phyloP scores from a whole-genome alignment of 306 rosid genomes.

The Acacia crassicarpa region DNA sequence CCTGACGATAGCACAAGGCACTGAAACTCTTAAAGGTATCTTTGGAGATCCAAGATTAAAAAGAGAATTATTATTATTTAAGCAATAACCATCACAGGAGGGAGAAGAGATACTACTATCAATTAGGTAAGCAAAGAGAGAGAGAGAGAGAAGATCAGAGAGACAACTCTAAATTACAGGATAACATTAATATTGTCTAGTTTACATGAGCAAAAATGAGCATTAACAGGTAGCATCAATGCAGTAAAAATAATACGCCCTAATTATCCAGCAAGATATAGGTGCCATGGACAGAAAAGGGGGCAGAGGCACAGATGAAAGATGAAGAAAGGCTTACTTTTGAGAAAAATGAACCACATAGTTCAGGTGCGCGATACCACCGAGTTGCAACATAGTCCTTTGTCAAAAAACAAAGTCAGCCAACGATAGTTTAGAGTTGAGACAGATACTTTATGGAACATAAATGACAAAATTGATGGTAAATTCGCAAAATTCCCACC shows the following conservation, averaged over 20 bases:
- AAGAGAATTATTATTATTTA: not conserved
- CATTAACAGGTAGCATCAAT: not conserved
- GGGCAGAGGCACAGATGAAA: not conserved
- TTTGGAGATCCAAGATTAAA: not conserved
- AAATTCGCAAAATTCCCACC: slow-evolving; percentile 25
- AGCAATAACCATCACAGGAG: not conserved
- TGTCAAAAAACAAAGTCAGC: slow-evolving; percentile 35
- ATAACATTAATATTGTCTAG: not conserved
- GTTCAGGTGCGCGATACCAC: slow-evolving; percentile 99
- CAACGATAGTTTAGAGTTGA: slow-evolving; percentile 4
- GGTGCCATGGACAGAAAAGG: not conserved
- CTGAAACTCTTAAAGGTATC: not conserved
- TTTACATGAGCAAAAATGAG: not conserved
- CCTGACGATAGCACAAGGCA: not conserved
- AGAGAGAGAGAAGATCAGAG: not conserved
- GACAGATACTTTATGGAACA: not conserved
- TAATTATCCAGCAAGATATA: not conserved
- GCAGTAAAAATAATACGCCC: not conserved
- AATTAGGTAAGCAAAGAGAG: not conserved
- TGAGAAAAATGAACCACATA: slow-evolving; percentile 97
- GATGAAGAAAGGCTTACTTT: slow-evolving; percentile 59
- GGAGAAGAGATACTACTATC: not conserved
- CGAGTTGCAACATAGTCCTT: slow-evolving; percentile 99
- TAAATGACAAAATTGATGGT: not conserved
- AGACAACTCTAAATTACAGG: not conserved